phyloP scores from a whole-genome alignment of 768 basidiomycete species.

The Saitozyma podzolica region DNA sequence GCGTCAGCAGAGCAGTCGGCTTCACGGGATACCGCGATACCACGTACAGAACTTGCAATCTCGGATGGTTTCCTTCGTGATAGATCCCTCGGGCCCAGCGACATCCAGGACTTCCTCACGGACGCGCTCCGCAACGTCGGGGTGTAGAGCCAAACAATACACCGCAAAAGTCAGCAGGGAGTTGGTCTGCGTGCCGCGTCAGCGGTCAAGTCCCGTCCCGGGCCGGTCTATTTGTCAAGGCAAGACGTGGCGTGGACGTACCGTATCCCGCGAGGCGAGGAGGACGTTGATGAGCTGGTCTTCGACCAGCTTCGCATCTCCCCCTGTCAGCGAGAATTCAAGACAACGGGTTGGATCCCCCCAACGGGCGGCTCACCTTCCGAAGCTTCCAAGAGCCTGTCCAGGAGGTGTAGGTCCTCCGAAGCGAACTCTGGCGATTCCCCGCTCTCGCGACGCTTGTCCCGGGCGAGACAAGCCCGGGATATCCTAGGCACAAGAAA shows the following conservation, averaged over 20 bases:
- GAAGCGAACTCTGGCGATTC: neutral
- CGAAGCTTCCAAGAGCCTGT: conserved; percentile 37
- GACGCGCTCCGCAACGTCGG: conserved; percentile 60
- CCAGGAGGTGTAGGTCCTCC: conserved; percentile 33
- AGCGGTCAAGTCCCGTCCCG: neutral
- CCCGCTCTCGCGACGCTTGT: neutral
- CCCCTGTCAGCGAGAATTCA: neutral
- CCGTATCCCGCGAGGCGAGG: conserved; percentile 75
- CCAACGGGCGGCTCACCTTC: conserved; percentile 29
- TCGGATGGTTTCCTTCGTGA: conserved; percentile 63
- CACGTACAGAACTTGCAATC: conserved; percentile 67
- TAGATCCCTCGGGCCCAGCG: conserved; percentile 58
- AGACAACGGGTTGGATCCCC: neutral
- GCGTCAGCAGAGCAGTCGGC: neutral
- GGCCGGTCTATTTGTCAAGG: neutral
- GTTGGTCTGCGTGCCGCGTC: conserved; percentile 59
- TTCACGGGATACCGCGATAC: neutral
- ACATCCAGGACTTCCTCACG: conserved; percentile 64
- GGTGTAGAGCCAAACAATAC: conserved; percentile 69
- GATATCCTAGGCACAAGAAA: conserved; percentile 39
- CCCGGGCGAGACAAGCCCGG: conserved; percentile 12
- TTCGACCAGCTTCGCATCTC: conserved; percentile 67
- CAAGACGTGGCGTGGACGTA: conserved; percentile 47
- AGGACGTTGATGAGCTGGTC: conserved; percentile 77
- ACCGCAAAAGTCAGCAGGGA: conserved; percentile 68